Conservation (phyloP, 169 alveolate genomes). For the Cryptosporidium viatorum region DNA sequence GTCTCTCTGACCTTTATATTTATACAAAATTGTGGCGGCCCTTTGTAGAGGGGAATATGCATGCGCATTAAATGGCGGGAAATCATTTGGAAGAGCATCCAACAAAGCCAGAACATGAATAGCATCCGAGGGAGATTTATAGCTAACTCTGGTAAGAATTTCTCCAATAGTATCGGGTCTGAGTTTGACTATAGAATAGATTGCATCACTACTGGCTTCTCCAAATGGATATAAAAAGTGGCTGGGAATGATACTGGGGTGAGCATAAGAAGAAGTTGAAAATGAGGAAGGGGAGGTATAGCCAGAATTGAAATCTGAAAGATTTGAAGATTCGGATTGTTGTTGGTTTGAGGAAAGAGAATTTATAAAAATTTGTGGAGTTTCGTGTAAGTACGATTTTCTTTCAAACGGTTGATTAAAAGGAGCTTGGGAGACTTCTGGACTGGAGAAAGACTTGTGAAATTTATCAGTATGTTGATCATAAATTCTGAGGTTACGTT, state of each 20-base stretch:
- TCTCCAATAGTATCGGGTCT: constrained; percentile 75
- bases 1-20: constrained; percentile 43
- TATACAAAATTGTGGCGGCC: constrained; percentile 44
- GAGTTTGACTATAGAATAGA: constrained; percentile 39
- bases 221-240: constrained; percentile 56
- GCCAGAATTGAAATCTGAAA: not conserved
- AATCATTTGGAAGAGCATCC: constrained; percentile 52
- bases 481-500: too few species aligned
- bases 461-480: not conserved
- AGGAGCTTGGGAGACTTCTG: not conserved
- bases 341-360: not conserved
- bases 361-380: not conserved
- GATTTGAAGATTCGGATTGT: not conserved
- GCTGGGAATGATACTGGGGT: not conserved
- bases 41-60: constrained; percentile 61
- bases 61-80: constrained; percentile 42
- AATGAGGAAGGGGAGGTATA: not conserved
- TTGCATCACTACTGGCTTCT: constrained; percentile 52
- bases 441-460: not conserved
- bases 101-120: constrained; percentile 26
- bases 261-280: not conserved
- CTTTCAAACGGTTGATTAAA: too few species aligned
- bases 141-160: constrained; percentile 25
- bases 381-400: not conserved
- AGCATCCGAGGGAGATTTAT: constrained; percentile 32